Evolutionary conservation across 208 protist species (phyloP), one percentile per base, ranked within the genome.

Genomic region (Leishmania martiniquensis): DNA sequence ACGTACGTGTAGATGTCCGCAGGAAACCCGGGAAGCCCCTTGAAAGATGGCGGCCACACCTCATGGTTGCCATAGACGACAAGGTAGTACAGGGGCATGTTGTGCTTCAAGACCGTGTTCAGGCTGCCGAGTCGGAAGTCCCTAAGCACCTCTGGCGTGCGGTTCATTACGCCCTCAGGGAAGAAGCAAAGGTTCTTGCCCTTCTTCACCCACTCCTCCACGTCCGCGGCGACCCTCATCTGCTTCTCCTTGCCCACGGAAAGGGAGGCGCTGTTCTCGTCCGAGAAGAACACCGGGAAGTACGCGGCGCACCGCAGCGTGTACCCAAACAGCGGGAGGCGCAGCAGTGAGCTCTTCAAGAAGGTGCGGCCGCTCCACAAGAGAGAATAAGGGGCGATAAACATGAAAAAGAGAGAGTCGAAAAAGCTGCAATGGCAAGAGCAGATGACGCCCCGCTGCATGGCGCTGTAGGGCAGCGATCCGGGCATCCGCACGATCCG

Each of bases 61-160:
- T 94, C 87, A 67, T 96, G 81, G 73, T 89, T 97, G 75, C 91
- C 92, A 71, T 86, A 92, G 70, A 85, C 88, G n/a, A 96, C 86
- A 49, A 81, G 85, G 83, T 94, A 95, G 83, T 93, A 93, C 5
- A 98, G 51, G 5, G 84, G 76, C 25, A 95, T 55, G 44, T 88
- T 83, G 83, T 95, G 85, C 57, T 88, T 72, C 17, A 96, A 51
- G 29, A 96, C 82, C 60, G 85, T 88, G 51, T 87, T 84, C 76
- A 98, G 96, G 72, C 89, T 93, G 44, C 95, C 95, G 13, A 93
- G 87, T 12, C 95, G 92, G 80, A 98, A 97, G 75, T 91, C 84
- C 62, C 86, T 88, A 44, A 98, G 89, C 37, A 85, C 85, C 80
- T 93, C 87, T 22, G 94, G 93, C n/a, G 73, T 90, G 77, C 84